phyloP scores from a whole-genome alignment of 1,284 basidiomycete species.

The Laetiporus sulphureus region DNA sequence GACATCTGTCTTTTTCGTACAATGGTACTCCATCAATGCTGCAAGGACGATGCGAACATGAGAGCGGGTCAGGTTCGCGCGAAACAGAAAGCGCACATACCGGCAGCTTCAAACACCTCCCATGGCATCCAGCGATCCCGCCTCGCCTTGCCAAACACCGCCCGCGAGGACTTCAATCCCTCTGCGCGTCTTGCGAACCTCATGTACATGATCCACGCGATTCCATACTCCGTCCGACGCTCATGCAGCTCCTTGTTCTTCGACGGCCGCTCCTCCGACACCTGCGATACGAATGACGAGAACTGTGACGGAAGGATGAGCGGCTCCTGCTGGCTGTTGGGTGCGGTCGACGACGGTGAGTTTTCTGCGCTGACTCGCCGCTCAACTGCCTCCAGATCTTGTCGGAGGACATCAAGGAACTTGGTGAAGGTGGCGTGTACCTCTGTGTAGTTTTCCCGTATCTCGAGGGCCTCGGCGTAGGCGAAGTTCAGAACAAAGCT shows the following conservation, averaged over 20 bases:
- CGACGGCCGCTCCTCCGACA: conserved; percentile 38
- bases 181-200: conserved; percentile 85
- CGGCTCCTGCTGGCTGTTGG: conserved; percentile 1
- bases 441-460: conserved; percentile 53
- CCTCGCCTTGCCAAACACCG: conserved; percentile 80
- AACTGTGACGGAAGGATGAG: conserved; percentile 14
- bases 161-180: conserved; percentile 73
- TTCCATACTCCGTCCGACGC: conserved; percentile 59
- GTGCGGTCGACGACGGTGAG: conserved; percentile 23
- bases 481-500: conserved; percentile 90
- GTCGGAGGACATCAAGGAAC: conserved; percentile 64
- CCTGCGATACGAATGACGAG: conserved; percentile 36
- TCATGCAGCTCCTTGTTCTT: conserved; percentile 52
- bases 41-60: conserved; percentile 9
- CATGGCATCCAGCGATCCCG: conserved; percentile 84
- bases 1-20: conserved; percentile 79
- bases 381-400: conserved; percentile 71
- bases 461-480: conserved; percentile 80
- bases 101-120: conserved; percentile 92
- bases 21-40: conserved; percentile 97
- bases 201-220: conserved; percentile 86
- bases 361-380: conserved; percentile 37
- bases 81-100: conserved; percentile 41
- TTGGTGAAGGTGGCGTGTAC: conserved; percentile 67
- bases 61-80: conserved; percentile 2